Base-by-base conservation (phyloP, 2,329 filamentous ascomycete species). In the Leptosphaerulina australis region DNA sequence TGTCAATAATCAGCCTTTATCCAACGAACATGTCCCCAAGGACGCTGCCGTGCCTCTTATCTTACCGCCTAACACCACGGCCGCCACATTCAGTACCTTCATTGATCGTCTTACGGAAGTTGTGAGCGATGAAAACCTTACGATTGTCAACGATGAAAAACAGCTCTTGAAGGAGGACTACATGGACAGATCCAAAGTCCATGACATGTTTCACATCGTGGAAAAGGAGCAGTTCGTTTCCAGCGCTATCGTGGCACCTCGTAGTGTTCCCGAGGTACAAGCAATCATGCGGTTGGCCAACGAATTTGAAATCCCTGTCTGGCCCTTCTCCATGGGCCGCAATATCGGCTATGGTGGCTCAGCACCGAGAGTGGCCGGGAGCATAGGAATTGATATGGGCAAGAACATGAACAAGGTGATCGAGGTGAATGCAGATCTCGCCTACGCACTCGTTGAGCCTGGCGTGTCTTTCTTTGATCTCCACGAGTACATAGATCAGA, bases 261-360 rank as follows among this genome's bases (percentile, higher is more conserved):
- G 71, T 12, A 72, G 64, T 7, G 76, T 74, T 0, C 21, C 47
- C 15, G 55, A 55, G 22, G 51, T 58, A 4, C 55, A 58, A 33
- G 29, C 35, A 10, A 55, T 71, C 17, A 56, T 71, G 11, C 50
- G 55, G 31, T 57, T 60, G 30, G 69, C 68, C 4, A 72, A 71
- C 29, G 53, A 65, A 21, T 56, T 66, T 50, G 49, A 50, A 3
- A 59, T 74, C 4, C 68, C 68, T 1, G 29, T 74, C 6, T 74
- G 67, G 60, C 65, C 58, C 30, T 66, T 47, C 58, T 66, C 65
- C 26, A 68, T 61, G 54, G 76, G 76, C 8, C 71, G 76, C 21
- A 81, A 81, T 54, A 58, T 77, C 4, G 77, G 53, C 0, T 81
- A 81, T 50, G 79, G 79, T 11, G 79, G 79, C 1, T 74, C 79